Percentiles rank a stretch among this genome's conserved stretches.
Evolutionary conservation across 116 monocot genomes (phyloP).

Genomic region (Zostera marina): DNA sequence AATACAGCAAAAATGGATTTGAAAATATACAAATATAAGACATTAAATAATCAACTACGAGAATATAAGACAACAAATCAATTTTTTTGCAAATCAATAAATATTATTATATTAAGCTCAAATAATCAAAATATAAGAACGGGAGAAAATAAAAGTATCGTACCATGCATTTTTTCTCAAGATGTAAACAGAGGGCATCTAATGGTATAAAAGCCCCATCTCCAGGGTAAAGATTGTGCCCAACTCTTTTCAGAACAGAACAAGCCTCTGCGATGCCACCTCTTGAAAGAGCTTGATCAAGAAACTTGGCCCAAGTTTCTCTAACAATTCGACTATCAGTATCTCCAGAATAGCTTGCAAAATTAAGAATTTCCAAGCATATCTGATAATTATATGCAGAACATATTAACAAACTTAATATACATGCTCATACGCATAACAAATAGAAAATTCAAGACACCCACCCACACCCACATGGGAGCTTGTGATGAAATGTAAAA

Average conservation of each 20-base stretch:
- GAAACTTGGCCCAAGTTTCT: slow-evolving; percentile 90
- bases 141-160: slow-evolving; percentile 23
- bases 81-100: neutral
- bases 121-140: neutral
- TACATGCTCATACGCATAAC: neutral
- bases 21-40: no score
- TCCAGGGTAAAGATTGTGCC: slow-evolving; percentile 74
- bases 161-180: slow-evolving; percentile 62
- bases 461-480: no score
- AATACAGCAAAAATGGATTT: no score
- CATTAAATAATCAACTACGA: no score
- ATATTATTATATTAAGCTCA: neutral
- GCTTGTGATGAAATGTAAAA: no score
- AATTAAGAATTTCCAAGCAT: slow-evolving; percentile 95
- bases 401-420: neutral
- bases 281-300: slow-evolving; percentile 83
- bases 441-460: neutral
- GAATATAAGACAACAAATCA: no score
- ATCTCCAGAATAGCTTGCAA: slow-evolving; percentile 94
- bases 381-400: slow-evolving; percentile 22
- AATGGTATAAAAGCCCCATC: slow-evolving; percentile 77
- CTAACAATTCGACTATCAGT: slow-evolving; percentile 76
- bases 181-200: slow-evolving; percentile 85
- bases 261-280: slow-evolving; percentile 95
- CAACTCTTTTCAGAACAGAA: slow-evolving; percentile 73